Evolutionary conservation across 2,329 filamentous ascomycete species (phyloP).

Genomic region (Cercospora sp.): DNA sequence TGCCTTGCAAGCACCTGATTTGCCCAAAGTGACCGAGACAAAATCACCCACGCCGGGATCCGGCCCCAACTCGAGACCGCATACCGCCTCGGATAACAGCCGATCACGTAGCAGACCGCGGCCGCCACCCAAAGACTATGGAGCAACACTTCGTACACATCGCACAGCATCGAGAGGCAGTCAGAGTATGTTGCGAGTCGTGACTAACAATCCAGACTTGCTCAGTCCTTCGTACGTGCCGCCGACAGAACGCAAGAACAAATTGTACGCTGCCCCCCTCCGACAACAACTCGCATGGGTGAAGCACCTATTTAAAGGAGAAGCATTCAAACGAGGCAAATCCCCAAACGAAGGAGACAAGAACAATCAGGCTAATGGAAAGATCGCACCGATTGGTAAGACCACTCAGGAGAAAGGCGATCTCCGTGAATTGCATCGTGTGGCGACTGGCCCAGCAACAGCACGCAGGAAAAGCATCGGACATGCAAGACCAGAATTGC

Average conservation of each 20-base stretch:
- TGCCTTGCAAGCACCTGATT: conserved; percentile 61
- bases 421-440: conserved; percentile 38
- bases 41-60: conserved; percentile 43
- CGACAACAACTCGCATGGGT: conserved; percentile 66
- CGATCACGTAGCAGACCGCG: conserved; percentile 76
- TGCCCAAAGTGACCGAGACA: conserved; percentile 75
- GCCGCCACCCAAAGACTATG: conserved; percentile 79
- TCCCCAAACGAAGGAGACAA: conserved; percentile 48
- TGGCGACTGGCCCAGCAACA: conserved; percentile 38
- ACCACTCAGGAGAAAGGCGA: conserved; percentile 24
- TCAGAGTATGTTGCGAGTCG: conserved; percentile 83
- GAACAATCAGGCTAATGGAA: conserved; percentile 25
- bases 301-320: conserved; percentile 71
- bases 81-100: conserved; percentile 49
- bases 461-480: conserved; percentile 37
- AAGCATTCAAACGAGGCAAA: conserved; percentile 61
- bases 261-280: conserved; percentile 62
- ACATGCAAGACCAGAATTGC: conserved; percentile 40
- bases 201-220: conserved; percentile 67
- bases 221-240: conserved; percentile 54
- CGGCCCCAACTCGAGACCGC: conserved; percentile 50
- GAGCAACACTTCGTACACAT: conserved; percentile 60
- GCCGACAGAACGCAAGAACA: conserved; percentile 46
- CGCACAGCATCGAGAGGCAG: conserved; percentile 44
- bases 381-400: conserved; percentile 23